Conservation (phyloP, 192 early-diverging fungal species). For the Lobulomyces angularis region DNA sequence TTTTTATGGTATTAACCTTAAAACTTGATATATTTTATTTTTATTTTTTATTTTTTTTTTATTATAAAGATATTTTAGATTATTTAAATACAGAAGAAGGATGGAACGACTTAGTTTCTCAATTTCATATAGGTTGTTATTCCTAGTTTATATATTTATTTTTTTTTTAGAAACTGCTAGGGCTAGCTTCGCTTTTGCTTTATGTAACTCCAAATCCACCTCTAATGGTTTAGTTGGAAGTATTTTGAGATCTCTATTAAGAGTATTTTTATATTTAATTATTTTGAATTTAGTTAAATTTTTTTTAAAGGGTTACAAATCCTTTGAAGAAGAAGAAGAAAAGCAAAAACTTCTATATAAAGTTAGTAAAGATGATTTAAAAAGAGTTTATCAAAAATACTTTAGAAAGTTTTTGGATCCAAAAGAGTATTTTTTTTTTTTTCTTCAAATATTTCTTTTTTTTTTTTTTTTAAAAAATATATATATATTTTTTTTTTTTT, state of each 20-base stretch:
- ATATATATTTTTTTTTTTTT: too few relatives aligned
- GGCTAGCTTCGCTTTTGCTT: conserved; percentile 26
- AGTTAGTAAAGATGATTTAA: conserved; percentile 35
- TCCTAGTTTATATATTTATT: background rate
- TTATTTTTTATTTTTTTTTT: too few relatives aligned
- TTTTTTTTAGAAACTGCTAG: conserved; percentile 29
- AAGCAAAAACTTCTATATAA: conserved; percentile 29
- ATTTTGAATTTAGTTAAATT: conserved; percentile 8
- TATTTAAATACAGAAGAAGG: conserved; percentile 26
- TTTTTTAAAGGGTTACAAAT: conserved; percentile 33
- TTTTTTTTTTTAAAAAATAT: too few relatives aligned
- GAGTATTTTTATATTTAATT: conserved; percentile 16
- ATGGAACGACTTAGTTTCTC: conserved; percentile 22
- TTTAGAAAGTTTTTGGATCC: conserved; percentile 43
- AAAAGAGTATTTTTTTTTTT: too few relatives aligned
- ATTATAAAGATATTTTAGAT: conserved; percentile 22
- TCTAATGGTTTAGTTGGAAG: conserved; percentile 18
- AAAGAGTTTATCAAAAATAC: conserved; percentile 39
- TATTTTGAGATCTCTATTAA: conserved; percentile 16
- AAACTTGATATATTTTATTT: too few relatives aligned
- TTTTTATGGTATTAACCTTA: too few relatives aligned
- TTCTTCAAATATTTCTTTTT: too few relatives aligned
- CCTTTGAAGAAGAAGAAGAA: conserved; percentile 34
- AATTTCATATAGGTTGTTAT: conserved; percentile 19
- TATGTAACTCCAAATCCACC: conserved; percentile 20